Conservation (phyloP, 148 eudicot species). For the Cornus kousa region DNA sequence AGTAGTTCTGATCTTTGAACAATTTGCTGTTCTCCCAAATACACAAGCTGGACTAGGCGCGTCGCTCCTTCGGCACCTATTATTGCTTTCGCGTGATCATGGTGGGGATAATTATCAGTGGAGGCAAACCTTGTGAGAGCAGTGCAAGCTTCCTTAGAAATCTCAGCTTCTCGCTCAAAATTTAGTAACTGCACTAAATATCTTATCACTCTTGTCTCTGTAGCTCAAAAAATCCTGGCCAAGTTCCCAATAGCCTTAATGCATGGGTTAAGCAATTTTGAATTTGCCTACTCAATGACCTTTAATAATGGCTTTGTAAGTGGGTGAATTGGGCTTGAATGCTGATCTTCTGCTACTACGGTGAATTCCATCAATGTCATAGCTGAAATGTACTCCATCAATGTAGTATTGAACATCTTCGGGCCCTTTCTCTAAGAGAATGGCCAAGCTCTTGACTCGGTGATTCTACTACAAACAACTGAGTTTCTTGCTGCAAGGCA, state of each 20-base stretch:
- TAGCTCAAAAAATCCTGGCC: conserved; percentile 9
- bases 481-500: conserved; percentile 1
- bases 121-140: conserved; percentile 2
- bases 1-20: too few relatives aligned
- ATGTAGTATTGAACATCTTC: conserved; percentile 7
- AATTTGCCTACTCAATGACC: not conserved
- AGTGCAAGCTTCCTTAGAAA: conserved; percentile 5
- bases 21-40: too few relatives aligned
- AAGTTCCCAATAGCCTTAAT: conserved; percentile 1
- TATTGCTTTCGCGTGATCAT: conserved; percentile 12
- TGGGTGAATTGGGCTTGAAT: conserved; percentile 11
- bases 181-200: conserved; percentile 2
- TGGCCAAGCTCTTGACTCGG: conserved; percentile 12
- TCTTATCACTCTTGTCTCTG: conserved; percentile 11
- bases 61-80: too few relatives aligned
- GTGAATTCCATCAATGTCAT: conserved; percentile 14
- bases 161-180: conserved; percentile 9
- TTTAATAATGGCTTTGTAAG: conserved; percentile 7
- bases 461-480: conserved; percentile 6
- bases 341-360: conserved; percentile 2
- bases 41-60: too few relatives aligned
- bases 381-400: too few relatives aligned
- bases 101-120: not conserved
- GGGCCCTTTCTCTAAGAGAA: conserved; percentile 2
- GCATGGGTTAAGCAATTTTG: conserved; percentile 12